Evolutionary conservation across 1,284 basidiomycete species (phyloP), one percentile per base, ranked within the genome.

Genomic region (Naganishia liquefaciens): DNA sequence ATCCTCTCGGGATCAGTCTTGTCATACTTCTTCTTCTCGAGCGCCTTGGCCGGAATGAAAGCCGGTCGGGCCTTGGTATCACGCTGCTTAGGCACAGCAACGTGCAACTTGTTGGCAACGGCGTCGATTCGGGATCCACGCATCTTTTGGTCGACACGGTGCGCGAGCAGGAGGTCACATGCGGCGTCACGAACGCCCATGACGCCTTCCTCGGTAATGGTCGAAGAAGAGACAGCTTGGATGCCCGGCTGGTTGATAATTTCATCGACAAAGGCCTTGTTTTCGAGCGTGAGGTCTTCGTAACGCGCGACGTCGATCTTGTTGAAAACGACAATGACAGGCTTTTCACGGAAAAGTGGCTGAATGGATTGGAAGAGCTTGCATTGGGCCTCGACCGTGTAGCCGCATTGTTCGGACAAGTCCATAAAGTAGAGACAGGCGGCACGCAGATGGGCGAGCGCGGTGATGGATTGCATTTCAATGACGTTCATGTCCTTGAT

Each of bases 401-500:
- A 96, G 10, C 94, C 93, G 80, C 93, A 97, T 77, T 96, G 94
- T 80, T 95, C 94, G 69, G 88, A 90, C 23, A 95, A 83, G 80
- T 97, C 94, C 91, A 97, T 95, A 76, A 97, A 97, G 81, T 96
- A 97, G 74, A 97, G 80, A 15, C 96, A 84, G 72, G 91, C 93
- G 69, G 88, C 87, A 79, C 94, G 91, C 50, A 97, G 80, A 80
- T 97, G 94, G 2, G 93, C 93, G 68, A 97, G 83, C 9, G 93
- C 94, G 44, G 93, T 97, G 78, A 97, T 94, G 73, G 90, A 93
- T 82, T 97, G 93, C 93, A 97, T 97, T 81, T 97, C 94, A 72
- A 97, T 97, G 67, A 93, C 96, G 83, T 96, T 96, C 94, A 97
- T 96, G 68, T 97, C 93, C 79, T 97, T 93, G 49, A 97, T 84